Evolutionary conservation across 176 grass and related monocot species (phyloP).

Genomic region (Rhipidocladum racemiflorum): DNA sequence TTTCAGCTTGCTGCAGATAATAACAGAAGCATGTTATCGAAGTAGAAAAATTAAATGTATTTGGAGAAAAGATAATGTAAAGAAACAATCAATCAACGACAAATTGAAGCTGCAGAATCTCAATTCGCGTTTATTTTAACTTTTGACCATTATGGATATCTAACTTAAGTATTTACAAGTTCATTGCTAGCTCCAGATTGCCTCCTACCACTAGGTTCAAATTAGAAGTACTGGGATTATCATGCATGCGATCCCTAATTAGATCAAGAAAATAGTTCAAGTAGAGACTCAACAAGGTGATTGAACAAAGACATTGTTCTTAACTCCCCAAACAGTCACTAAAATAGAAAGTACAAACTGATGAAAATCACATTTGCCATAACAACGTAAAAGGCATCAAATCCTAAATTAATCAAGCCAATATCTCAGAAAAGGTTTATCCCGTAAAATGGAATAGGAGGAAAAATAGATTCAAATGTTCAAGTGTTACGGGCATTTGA

Average conservation of each 20-base stretch:
- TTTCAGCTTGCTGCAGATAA: slow-evolving; percentile 84
- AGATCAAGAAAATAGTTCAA: not conserved
- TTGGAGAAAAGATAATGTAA: slow-evolving; percentile 5
- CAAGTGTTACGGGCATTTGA: not conserved
- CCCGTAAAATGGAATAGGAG: not conserved
- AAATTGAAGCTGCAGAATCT: not conserved
- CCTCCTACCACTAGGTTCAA: no score
- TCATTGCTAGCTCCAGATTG: no score
- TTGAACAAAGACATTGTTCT: no score
- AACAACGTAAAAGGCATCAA: not conserved
- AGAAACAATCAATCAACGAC: not conserved
- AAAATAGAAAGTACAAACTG: no score
- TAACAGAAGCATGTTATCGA: slow-evolving; percentile 33
- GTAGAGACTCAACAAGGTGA: no score
- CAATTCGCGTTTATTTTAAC: not conserved
- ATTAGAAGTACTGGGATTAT: no score
- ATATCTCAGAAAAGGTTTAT: not conserved
- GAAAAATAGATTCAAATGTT: not conserved
- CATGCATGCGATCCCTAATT: no score
- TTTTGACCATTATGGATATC: no score
- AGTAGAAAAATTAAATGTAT: slow-evolving; percentile 3
- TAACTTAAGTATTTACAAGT: not conserved
- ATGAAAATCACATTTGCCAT: no score
- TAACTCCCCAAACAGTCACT: no score
- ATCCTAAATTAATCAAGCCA: no score